Conservation (phyloP, 208 protist species). For the Trypanosoma vivax region DNA sequence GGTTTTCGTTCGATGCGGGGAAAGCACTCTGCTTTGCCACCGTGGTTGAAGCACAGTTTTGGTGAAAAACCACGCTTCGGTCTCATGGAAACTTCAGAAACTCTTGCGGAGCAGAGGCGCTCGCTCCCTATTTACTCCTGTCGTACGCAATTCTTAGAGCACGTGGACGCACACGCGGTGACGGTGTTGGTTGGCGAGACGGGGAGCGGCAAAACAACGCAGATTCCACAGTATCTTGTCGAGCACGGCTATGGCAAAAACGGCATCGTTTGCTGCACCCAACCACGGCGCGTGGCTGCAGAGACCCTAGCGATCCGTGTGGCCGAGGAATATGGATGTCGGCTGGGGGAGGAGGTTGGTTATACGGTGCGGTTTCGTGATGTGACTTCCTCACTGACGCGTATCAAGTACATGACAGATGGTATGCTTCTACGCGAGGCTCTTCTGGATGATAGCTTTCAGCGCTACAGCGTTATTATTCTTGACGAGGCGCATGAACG, state of each 20-base stretch:
- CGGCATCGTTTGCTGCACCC: conserved; percentile 92
- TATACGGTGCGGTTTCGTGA: conserved; percentile 99
- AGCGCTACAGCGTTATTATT: conserved; percentile 97
- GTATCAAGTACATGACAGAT: conserved; percentile 99
- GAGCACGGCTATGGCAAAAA: conserved; percentile 81
- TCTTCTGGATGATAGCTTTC: conserved; percentile 92
- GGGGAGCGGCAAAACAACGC: conserved; percentile 97
- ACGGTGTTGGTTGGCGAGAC: conserved; percentile 94
- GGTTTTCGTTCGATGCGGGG: conserved; percentile 44
- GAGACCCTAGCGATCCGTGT: conserved; percentile 98
- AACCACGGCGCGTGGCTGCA: conserved; percentile 98
- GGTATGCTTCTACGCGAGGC: conserved; percentile 98
- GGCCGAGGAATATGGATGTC: conserved; percentile 97
- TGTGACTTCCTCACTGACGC: conserved; percentile 92
- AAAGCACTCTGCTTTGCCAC: conserved; percentile 49
- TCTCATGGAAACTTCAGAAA: conserved; percentile 39
- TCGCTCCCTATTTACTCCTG: conserved; percentile 94
- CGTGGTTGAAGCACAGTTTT: conserved; percentile 81
- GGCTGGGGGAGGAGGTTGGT: conserved; percentile 97
- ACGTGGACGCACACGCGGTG: conserved; percentile 73
- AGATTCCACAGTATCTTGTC: conserved; percentile 93
- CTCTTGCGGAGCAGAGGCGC: conserved; percentile 71
- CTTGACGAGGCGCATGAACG: conserved; percentile 99
- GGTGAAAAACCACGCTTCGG: conserved; percentile 70
- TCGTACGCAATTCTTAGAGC: conserved; percentile 84